A percentile compares a stretch with the other conserved stretches of the same genome.
Conservation (phyloP, 768 basidiomycete genomes). For the Dioszegia hungarica region DNA sequence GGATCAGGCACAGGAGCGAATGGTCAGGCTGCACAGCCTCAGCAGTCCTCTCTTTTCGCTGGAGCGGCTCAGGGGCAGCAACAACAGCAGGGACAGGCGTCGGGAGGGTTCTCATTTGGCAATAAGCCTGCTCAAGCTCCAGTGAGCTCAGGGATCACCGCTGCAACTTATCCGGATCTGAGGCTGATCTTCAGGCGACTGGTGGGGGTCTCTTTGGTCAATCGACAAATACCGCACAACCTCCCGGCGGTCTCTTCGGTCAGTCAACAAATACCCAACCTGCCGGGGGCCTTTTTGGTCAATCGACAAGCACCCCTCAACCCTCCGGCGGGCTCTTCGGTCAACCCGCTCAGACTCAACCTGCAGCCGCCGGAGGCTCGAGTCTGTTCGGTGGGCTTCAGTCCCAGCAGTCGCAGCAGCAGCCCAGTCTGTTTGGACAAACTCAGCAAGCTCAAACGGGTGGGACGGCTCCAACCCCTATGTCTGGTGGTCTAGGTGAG, state of each 20-base stretch:
- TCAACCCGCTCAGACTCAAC: slow-evolving; percentile 13
- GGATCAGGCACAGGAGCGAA: no score
- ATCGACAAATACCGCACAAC: slow-evolving; percentile 2
- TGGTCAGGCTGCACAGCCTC: no score
- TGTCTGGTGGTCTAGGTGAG: no score
- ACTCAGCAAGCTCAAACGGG: no score
- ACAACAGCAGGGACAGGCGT: slow-evolving; percentile 7
- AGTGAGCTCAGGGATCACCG: background rate
- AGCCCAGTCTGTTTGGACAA: no score
- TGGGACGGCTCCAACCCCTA: no score
- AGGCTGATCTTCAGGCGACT: background rate
- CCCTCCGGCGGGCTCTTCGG: slow-evolving; percentile 7
- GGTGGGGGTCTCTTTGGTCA: slow-evolving; percentile 11
- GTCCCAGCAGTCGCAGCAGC: slow-evolving; percentile 1
- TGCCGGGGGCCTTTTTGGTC: slow-evolving; percentile 10
- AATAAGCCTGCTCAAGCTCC: slow-evolving; percentile 3
- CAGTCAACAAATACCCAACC: slow-evolving; percentile 4
- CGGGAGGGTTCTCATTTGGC: slow-evolving; percentile 17
- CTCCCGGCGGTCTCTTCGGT: slow-evolving; percentile 10
- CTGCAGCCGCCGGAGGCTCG: background rate
- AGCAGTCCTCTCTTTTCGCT: no score
- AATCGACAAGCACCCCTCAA: slow-evolving; percentile 1
- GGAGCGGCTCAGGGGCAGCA: no score
- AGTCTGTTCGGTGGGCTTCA: background rate
- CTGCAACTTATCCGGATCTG: background rate